Evolutionary conservation across 2,329 filamentous ascomycete species (phyloP).

Genomic region (Nemania sp.): DNA sequence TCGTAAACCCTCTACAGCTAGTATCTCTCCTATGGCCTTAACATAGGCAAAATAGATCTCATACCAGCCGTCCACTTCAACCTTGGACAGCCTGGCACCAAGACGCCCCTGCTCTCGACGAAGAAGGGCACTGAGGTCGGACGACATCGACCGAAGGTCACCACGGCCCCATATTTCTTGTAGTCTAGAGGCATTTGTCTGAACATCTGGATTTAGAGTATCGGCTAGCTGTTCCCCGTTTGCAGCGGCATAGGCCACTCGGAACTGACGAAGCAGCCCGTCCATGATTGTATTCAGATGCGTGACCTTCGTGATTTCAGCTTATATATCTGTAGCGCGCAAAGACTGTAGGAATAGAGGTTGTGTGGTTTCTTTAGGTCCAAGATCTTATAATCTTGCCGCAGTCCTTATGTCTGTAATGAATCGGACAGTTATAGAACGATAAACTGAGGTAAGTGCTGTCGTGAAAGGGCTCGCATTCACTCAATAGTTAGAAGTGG

Average conservation of each 20-base stretch:
- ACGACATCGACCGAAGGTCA: constrained; percentile 65
- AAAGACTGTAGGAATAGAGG: too few relatives aligned
- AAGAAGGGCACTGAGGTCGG: constrained; percentile 74
- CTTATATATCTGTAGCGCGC: too few relatives aligned
- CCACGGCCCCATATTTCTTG: constrained; percentile 72
- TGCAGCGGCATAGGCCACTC: constrained; percentile 62
- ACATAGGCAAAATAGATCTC: constrained; percentile 85
- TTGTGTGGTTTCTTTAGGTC: too few relatives aligned
- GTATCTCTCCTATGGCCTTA: constrained; percentile 76
- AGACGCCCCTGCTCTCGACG: constrained; percentile 59
- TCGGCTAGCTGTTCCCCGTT: constrained; percentile 75
- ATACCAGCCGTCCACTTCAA: constrained; percentile 79
- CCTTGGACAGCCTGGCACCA: constrained; percentile 58
- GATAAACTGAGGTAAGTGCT: too few relatives aligned
- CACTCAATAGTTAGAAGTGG: constrained; percentile 21
- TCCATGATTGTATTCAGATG: constrained; percentile 61
- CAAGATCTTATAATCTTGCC: too few relatives aligned
- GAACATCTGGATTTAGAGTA: constrained; percentile 72
- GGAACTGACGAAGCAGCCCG: constrained; percentile 72
- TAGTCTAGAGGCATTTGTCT: constrained; percentile 66
- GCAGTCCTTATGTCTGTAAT: too few relatives aligned
- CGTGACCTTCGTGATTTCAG: too few relatives aligned
- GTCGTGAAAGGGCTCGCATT: too few relatives aligned
- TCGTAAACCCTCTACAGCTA: constrained; percentile 62
- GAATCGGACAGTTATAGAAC: too few relatives aligned